A percentile compares a stretch with the other conserved stretches of the same genome.
Conservation (phyloP, 805 yeast genomes). For the Yamadazyma tumulicola region DNA sequence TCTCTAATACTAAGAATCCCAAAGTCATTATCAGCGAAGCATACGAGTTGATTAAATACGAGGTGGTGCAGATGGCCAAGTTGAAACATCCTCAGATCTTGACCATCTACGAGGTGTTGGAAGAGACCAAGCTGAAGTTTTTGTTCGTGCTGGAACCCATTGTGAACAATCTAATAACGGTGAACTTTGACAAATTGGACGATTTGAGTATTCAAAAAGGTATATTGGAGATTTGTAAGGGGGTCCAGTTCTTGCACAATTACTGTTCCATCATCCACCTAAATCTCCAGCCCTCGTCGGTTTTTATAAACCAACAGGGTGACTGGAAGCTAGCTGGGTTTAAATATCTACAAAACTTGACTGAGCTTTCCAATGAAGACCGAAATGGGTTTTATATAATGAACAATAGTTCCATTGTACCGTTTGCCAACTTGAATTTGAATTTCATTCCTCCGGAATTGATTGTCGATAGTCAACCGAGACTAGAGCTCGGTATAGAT, state of each 20-base stretch:
- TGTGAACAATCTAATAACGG: conserved; percentile 47
- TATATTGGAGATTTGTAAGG: conserved; percentile 70
- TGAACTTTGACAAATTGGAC: conserved; percentile 43
- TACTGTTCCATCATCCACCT: conserved; percentile 72
- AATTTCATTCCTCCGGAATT: conserved; percentile 86
- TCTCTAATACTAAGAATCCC: conserved; percentile 37
- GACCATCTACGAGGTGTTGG: conserved; percentile 82
- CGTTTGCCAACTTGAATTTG: conserved; percentile 69
- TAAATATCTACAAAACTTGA: conserved; percentile 43
- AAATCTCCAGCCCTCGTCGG: conserved; percentile 72
- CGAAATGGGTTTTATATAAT: conserved; percentile 62
- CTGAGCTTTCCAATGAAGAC: conserved; percentile 44
- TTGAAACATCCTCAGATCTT: conserved; percentile 87
- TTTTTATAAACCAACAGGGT: conserved; percentile 75
- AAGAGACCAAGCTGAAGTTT: conserved; percentile 75
- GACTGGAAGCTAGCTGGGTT: conserved; percentile 94
- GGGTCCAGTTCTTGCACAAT: conserved; percentile 77
- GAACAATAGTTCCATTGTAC: conserved; percentile 72
- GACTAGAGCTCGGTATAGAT: conserved; percentile 66
- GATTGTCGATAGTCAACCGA: conserved; percentile 52
- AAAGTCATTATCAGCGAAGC: conserved; percentile 57
- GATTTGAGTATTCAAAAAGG: conserved; percentile 80
- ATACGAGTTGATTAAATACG: conserved; percentile 61
- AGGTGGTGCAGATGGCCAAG: conserved; percentile 70
- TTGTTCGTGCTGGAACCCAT: conserved; percentile 85